Evolutionary conservation across 164 flowering plant genomes (phyloP).

Genomic region (Stephania japonica): DNA sequence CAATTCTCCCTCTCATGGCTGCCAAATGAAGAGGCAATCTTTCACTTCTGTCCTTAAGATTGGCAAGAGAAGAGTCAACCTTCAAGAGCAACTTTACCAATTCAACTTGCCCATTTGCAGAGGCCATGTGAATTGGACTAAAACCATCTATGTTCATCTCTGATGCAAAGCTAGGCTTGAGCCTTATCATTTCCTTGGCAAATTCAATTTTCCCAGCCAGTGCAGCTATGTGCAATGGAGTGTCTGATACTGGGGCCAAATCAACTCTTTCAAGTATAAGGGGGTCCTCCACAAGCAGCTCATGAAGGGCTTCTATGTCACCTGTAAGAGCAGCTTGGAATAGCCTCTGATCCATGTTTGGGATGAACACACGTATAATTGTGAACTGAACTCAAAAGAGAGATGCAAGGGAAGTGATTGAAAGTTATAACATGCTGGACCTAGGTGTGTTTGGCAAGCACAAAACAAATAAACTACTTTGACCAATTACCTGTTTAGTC

Average conservation of each 20-base stretch:
- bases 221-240: neutral
- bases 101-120: neutral
- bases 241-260: neutral
- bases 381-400: too few relatives aligned
- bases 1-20: neutral
- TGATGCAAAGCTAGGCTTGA: neutral
- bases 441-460: too few relatives aligned
- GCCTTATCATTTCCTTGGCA: neutral
- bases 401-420: too few relatives aligned
- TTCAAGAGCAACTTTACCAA: neutral
- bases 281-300: neutral
- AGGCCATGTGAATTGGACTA: slow-evolving; percentile 4
- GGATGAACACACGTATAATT: neutral
- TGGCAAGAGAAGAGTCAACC: neutral
- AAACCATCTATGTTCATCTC: neutral
- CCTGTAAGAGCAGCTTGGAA: neutral
- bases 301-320: neutral
- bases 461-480: too few relatives aligned
- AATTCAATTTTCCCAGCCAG: neutral
- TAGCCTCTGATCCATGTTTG: neutral
- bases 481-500: too few relatives aligned
- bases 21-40: neutral
- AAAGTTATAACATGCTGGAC: too few relatives aligned
- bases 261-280: neutral
- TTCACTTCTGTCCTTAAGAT: neutral